Evolutionary conservation across 2,329 filamentous ascomycete species (phyloP).

Genomic region (Bipolaris gigantea): DNA sequence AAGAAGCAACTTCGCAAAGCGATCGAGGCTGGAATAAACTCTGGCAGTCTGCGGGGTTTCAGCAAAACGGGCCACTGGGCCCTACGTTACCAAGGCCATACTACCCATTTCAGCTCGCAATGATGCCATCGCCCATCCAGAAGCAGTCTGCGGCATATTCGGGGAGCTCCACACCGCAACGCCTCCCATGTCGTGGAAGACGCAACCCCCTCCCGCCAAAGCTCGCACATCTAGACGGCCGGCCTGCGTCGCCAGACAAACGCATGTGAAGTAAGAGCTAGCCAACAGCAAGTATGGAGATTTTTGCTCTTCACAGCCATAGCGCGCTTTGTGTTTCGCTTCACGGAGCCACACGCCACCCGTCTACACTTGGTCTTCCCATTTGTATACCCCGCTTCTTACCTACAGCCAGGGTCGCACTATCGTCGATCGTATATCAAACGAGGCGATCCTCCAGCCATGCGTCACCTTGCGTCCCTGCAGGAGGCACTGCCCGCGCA

Average conservation of each 20-base stretch:
- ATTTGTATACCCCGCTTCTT: slow-evolving; percentile 6
- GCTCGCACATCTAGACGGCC: background rate
- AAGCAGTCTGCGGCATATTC: background rate
- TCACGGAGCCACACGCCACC: background rate
- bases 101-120: too few species aligned
- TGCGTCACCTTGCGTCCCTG: slow-evolving; percentile 6
- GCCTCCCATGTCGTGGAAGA: background rate
- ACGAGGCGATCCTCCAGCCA: slow-evolving; percentile 1
- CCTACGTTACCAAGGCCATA: too few species aligned
- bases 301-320: slow-evolving; percentile 9
- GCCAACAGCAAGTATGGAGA: slow-evolving; percentile 1
- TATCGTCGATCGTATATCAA: slow-evolving; percentile 12
- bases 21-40: too few species aligned
- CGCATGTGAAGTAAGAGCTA: slow-evolving; percentile 13
- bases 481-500: background rate
- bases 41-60: too few species aligned
- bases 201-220: too few species aligned
- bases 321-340: background rate
- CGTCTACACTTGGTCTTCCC: slow-evolving; percentile 2
- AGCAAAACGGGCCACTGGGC: too few species aligned
- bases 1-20: too few species aligned
- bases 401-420: slow-evolving; percentile 1
- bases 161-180: too few species aligned
- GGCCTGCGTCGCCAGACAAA: background rate
- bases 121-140: too few species aligned